phyloP scores from a whole-genome alignment of 768 basidiomycete genomes.

The Tricholoma matsutake region DNA sequence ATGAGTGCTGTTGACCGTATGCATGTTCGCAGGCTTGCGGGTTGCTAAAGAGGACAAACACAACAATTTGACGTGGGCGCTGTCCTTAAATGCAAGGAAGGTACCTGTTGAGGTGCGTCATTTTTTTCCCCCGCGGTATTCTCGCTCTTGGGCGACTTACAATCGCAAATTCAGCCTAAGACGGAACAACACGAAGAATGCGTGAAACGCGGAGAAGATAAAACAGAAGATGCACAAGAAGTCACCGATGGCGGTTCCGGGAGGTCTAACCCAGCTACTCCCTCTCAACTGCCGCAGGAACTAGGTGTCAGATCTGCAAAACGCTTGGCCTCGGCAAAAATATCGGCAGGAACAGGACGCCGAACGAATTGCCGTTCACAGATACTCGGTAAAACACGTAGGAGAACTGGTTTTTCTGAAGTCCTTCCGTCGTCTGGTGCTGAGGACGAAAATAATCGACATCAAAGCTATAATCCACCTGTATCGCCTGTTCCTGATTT shows the following conservation, averaged over 20 bases:
- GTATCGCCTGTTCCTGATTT: slow-evolving; percentile 24
- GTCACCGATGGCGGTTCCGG: not conserved
- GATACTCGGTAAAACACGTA: not conserved
- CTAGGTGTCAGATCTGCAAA: slow-evolving; percentile 12
- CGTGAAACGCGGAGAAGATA: not conserved
- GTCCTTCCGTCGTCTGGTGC: not conserved
- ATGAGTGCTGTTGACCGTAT: not conserved
- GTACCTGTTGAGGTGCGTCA: not conserved
- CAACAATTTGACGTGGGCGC: slow-evolving; percentile 45
- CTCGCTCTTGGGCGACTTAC: not conserved
- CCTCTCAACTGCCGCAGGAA: not conserved
- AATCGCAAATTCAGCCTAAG: not conserved
- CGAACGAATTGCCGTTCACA: not conserved
- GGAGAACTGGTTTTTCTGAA: not conserved
- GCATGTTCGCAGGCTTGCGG: slow-evolving; percentile 38
- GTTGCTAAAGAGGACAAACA: slow-evolving; percentile 65
- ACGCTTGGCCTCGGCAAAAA: slow-evolving; percentile 12
- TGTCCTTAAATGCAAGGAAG: not conserved
- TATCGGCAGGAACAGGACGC: slow-evolving; percentile 4
- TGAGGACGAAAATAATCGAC: not conserved
- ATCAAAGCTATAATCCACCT: not conserved
- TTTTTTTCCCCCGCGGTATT: not conserved
- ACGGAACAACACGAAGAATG: not conserved
- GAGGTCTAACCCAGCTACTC: not conserved
- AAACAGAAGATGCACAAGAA: not conserved